Evolutionary conservation across 371 early-diverging fungal genomes (phyloP).

Genomic region (Thermomucor indicae-seudaticae): DNA sequence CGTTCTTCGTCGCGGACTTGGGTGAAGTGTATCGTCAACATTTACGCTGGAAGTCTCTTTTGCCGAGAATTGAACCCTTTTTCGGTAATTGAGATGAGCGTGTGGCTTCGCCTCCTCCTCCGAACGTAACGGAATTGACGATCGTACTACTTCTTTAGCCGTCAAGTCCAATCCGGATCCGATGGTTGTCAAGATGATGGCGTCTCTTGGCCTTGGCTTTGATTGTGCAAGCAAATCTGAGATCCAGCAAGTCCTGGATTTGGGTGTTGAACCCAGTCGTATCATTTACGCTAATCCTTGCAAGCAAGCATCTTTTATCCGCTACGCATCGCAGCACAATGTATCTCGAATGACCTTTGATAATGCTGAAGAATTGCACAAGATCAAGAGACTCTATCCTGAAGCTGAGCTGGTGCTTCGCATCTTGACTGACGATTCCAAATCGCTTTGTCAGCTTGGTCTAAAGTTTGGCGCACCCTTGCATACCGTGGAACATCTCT

Average conservation of each 20-base stretch:
- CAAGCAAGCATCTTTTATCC: constrained; percentile 93
- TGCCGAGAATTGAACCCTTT: constrained; percentile 94
- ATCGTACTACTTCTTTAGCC: constrained; percentile 64
- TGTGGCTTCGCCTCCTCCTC: too few relatives aligned
- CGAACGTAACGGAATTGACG: too few relatives aligned
- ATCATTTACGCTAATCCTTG: constrained; percentile 98
- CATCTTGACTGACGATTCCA: constrained; percentile 93
- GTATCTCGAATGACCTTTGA: constrained; percentile 97
- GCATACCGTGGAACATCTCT: constrained; percentile 60
- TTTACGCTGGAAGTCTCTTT: constrained; percentile 69
- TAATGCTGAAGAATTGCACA: constrained; percentile 94
- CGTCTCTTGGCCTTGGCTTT: constrained; percentile 83
- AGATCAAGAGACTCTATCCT: constrained; percentile 81
- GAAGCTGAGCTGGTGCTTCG: constrained; percentile 88
- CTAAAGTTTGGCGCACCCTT: constrained; percentile 95
- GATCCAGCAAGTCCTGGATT: constrained; percentile 77
- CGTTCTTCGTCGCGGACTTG: constrained; percentile 92
- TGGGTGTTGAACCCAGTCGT: constrained; percentile 73
- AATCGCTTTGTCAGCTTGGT: constrained; percentile 88
- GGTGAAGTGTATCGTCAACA: constrained; percentile 88
- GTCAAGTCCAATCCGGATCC: constrained; percentile 96
- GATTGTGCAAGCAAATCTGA: constrained; percentile 92
- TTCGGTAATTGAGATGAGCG: constrained; percentile 60
- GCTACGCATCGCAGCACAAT: constrained; percentile 71
- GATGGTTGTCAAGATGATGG: constrained; percentile 79